Evolutionary conservation across 176 grass and related monocot species (phyloP).

Genomic region (Aegilops tauschii): DNA sequence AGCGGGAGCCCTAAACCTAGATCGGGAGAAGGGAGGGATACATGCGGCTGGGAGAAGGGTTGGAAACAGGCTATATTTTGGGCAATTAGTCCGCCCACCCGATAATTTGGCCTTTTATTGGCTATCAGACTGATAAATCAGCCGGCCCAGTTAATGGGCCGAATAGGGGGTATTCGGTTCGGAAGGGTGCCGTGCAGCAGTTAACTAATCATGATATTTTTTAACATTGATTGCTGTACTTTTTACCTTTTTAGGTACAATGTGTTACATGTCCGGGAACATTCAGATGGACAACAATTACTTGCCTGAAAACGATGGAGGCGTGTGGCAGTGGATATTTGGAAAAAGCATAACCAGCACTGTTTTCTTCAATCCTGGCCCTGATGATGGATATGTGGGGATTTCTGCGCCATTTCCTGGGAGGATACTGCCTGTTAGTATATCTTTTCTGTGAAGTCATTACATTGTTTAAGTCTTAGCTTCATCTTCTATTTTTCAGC

Average conservation of each 20-base stretch:
- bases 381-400: slow-evolving; percentile 88
- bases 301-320: slow-evolving; percentile 77
- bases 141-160: background rate
- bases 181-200: background rate
- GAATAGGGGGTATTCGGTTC: background rate
- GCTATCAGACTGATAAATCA: too few relatives aligned
- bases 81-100: background rate
- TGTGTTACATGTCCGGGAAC: slow-evolving; percentile 85
- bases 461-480: background rate
- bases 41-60: background rate
- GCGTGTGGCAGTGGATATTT: slow-evolving; percentile 96
- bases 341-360: slow-evolving; percentile 74
- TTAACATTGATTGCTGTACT: background rate
- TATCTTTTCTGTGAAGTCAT: slow-evolving; percentile 11
- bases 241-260: slow-evolving; percentile 58
- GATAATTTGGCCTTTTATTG: background rate
- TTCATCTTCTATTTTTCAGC: background rate
- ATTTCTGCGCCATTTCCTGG: slow-evolving; percentile 78
- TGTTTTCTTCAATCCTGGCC: slow-evolving; percentile 67
- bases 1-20: background rate
- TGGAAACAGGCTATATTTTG: background rate
- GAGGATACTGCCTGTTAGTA: slow-evolving; percentile 79
- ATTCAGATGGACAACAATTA: slow-evolving; percentile 92
- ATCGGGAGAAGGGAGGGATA: background rate
- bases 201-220: background rate